Evolutionary conservation across 495 filamentous ascomycete species (phyloP), one percentile per base, ranked within the genome.

Genomic region (Penicillium canariense): DNA sequence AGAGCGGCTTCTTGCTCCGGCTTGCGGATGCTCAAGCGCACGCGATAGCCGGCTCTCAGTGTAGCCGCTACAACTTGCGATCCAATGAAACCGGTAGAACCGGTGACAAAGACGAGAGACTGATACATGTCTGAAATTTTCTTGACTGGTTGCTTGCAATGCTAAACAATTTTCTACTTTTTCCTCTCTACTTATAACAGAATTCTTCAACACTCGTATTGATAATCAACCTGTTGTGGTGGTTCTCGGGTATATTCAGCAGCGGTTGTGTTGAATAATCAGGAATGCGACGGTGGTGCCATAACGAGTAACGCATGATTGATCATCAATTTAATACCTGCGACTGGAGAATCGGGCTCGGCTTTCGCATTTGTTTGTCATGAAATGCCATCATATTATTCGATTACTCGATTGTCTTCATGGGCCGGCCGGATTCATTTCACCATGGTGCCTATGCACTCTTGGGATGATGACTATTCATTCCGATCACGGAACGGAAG

Each of bases 41-140:
- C 56, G 20, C 48, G 49, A 48, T 79, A 76, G 1, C 72, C 73
- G 0, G 58, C 28, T n/a, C 61, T 61, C 27, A 80, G 58, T 14
- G 78, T 69, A 46, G 72, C 66, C 15, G 70, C 18, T 4, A 71
- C 68, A 6, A 70, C 63, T 14, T 67, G 65, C 4, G 51, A 53
- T 11, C 77, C 77, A 36, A 81, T 70, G 50, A 71, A 76, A 35
- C 77, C 76, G 15, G 68, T 65, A 5, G 73, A 63, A 10, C 76
- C 75, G 9, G 77, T 81, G 36, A 80, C 68, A 55, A 80, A 77
- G 57, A 79, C n/a, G n/a, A n/a, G n/a, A n/a, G n/a, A n/a, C n/a
- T n/a, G n/a, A n/a, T n/a, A n/a, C n/a, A n/a, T n/a, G n/a, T 25
- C 34, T 14, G 15, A 20, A 14, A 14, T 25, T 40, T 20, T 14